A percentile compares a stretch with the other conserved stretches of the same genome.
These are phyloP conservation scores for Ananas comosus DNA, from an alignment of 176 grass and related monocot genomes.

Conservation along the genomic window DNA sequence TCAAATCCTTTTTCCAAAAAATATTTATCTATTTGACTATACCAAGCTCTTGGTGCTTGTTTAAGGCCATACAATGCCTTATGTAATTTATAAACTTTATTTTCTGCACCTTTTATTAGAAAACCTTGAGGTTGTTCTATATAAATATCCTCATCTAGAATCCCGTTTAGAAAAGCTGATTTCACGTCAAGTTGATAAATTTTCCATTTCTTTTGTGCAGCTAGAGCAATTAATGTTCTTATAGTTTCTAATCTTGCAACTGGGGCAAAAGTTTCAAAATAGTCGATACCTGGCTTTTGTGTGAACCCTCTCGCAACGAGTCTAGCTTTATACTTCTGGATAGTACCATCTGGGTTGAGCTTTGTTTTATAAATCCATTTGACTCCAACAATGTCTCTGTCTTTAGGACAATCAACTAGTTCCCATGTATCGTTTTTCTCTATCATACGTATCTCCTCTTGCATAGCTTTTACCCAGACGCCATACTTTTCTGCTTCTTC, in stretches of 20 bases:
- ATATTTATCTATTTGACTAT: too few species aligned
- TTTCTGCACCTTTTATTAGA: slow-evolving; percentile 1
- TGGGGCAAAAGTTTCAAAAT: slow-evolving; percentile 20
- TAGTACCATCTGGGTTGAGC: background rate
- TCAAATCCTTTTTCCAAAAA: too few species aligned
- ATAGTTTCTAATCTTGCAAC: background rate
- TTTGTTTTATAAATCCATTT: background rate
- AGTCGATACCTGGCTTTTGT: slow-evolving; percentile 15
- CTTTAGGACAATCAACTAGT: slow-evolving; percentile 10
- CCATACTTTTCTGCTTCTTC: slow-evolving; percentile 3
- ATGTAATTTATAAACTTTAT: slow-evolving; percentile 11
- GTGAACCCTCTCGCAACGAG: slow-evolving; percentile 14
- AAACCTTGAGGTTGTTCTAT: slow-evolving; percentile 2
- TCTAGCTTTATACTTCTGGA: slow-evolving; percentile 6
- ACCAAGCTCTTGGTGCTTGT: background rate
- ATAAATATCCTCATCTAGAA: slow-evolving; percentile 5
- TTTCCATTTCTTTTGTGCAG: background rate
- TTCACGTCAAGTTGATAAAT: slow-evolving; percentile 4
- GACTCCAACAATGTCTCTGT: background rate
- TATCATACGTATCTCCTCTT: slow-evolving; percentile 18
- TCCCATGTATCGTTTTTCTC: slow-evolving; percentile 19
- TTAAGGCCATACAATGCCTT: slow-evolving; percentile 3
- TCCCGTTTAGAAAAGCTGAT: slow-evolving; percentile 1
- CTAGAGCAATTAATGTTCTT: slow-evolving; percentile 1
- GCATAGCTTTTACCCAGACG: slow-evolving; percentile 11